Base-by-base conservation (phyloP, 1,284 basidiomycete genomes). In the Leucoagaricus sp. region DNA sequence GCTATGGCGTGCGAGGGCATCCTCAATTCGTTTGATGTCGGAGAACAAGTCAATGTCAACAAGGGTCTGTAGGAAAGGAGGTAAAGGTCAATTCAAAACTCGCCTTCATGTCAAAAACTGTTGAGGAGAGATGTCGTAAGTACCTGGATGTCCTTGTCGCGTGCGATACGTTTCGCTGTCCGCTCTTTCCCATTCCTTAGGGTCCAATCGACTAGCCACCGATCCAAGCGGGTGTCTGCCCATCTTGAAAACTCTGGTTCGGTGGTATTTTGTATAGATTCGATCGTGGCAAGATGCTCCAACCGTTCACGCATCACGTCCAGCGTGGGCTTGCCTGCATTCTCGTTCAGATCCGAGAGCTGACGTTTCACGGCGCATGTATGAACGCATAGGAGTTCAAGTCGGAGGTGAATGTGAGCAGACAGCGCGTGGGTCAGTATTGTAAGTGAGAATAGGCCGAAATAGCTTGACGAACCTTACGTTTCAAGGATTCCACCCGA, bases 141-240 rank as follows among this genome's bases (percentile, higher is more conserved):
- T 65, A 88, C 89, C 76, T 91, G 86, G 56, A 94, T 88, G 15
- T 78, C 77, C 64, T 82, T 86, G 61, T 91, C 85, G 60, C 80
- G 75, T 38, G 89, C 88, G 50, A 94, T 81, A 62, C 77, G 78
- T 63, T 76, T 77, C 4, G 92, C 91, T 0, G 87, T 88, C 63
- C 79, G 76, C 65, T 87, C 83, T 69, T 85, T 85, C 38, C 89
- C 90, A 44, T 81, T 79, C 26, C 95, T 79, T 40, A 98, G 76
- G 45, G 91, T 84, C 86, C 95, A 96, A 70, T 99, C 96, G 1
- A 94, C 88, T 26, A 99, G 77, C 87, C 96, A 97, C 59, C 96
- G 76, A 66, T 96, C 90, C 8, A 98, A 75, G 28, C 94, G 78
- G 38, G 80, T 86, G 62, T 91, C 86, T 15, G 87, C 84, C 93